Evolutionary conservation across 176 grass and related monocot genomes (phyloP).

Genomic region (Avena insularis): DNA sequence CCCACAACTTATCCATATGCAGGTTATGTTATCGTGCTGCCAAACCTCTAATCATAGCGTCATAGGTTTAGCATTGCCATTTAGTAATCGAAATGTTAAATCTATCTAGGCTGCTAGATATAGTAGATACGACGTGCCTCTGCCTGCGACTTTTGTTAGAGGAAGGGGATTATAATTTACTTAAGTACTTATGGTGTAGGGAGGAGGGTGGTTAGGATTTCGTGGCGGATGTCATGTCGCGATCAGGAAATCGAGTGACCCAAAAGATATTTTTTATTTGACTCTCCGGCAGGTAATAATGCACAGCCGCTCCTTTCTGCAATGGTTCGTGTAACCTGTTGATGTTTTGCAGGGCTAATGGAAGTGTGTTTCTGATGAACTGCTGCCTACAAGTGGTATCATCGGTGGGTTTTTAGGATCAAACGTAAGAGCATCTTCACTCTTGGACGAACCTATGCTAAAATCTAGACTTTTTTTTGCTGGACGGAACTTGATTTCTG

Average conservation of each 20-base stretch:
- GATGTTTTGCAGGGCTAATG: no score
- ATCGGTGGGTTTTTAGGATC: not conserved
- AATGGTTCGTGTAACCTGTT: no score
- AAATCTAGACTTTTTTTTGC: no score
- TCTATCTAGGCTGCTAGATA: not conserved
- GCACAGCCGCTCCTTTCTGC: no score
- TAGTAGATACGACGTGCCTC: not conserved
- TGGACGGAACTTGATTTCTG: no score
- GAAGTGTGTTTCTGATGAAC: not conserved
- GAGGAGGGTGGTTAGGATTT: slow-evolving; percentile 29
- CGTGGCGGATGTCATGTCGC: not conserved
- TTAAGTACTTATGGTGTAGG: not conserved
- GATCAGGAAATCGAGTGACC: slow-evolving; percentile 1
- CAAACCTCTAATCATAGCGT: slow-evolving; percentile 24
- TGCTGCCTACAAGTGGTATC: not conserved
- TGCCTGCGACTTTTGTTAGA: slow-evolving; percentile 15
- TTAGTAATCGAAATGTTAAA: not conserved
- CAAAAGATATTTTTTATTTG: slow-evolving; percentile 15
- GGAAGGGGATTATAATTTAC: not conserved
- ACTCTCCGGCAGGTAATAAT: not conserved
- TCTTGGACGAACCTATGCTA: no score
- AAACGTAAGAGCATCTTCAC: not conserved
- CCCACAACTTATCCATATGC: slow-evolving; percentile 42
- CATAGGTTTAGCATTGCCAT: slow-evolving; percentile 21
- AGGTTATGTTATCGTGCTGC: slow-evolving; percentile 8